Conservation (phyloP, 331 rosid genomes). For the Rosa hybrid region DNA sequence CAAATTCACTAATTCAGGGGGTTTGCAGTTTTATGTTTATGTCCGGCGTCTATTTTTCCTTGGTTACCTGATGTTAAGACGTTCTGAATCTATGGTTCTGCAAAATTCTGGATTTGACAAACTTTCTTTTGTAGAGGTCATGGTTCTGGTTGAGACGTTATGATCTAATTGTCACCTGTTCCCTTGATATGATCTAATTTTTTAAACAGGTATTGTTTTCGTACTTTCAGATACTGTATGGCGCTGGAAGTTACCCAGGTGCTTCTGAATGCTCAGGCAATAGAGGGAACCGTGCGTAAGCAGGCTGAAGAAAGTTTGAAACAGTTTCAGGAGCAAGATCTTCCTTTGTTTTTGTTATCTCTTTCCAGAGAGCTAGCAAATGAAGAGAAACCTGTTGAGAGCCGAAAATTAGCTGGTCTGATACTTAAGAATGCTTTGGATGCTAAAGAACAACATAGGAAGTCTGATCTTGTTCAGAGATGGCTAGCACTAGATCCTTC, state of each 20-base stretch:
- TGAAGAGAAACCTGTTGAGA: slow-evolving; percentile 85
- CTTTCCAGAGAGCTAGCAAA: slow-evolving; percentile 73
- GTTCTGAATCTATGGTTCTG: neutral
- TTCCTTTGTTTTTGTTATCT: slow-evolving; percentile 71
- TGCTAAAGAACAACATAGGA: slow-evolving; percentile 80
- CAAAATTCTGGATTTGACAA: neutral
- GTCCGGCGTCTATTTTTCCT: neutral
- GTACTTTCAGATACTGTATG: slow-evolving; percentile 24
- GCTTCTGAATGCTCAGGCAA: slow-evolving; percentile 80
- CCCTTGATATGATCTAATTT: neutral
- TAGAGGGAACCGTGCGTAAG: slow-evolving; percentile 68
- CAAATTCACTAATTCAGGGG: neutral
- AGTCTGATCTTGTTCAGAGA: slow-evolving; percentile 74
- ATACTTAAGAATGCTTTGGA: slow-evolving; percentile 84
- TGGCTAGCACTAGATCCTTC: slow-evolving; percentile 69
- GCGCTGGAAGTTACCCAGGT: slow-evolving; percentile 84
- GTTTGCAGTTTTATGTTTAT: neutral
- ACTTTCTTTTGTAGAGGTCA: neutral
- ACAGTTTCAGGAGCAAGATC: slow-evolving; percentile 91
- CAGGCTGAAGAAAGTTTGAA: slow-evolving; percentile 78
- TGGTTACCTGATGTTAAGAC: neutral
- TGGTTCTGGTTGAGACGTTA: neutral
- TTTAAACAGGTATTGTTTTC: neutral
- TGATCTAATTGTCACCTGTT: neutral
- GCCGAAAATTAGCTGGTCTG: slow-evolving; percentile 84